Conservation (phyloP, 1,284 basidiomycete species). For the Rhodotorula sp. region DNA sequence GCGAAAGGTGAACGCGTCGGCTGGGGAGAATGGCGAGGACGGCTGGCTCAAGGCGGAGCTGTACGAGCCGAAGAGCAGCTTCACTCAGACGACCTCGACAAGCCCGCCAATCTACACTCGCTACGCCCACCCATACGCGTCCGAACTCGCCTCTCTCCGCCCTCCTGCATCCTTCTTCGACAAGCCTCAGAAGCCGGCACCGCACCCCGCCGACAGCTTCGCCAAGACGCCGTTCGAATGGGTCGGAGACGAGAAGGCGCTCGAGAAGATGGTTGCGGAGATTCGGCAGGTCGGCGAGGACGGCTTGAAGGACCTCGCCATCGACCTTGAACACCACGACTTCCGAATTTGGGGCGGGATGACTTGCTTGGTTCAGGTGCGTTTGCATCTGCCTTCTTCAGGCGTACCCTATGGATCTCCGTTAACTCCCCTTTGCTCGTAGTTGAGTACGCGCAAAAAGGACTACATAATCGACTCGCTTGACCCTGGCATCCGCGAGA, state of each 20-base stretch:
- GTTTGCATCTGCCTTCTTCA: background rate
- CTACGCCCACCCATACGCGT: conserved; percentile 38
- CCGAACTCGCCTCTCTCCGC: conserved; percentile 24
- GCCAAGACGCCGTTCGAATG: conserved; percentile 69
- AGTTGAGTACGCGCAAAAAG: conserved; percentile 72
- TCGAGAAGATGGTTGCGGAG: conserved; percentile 64
- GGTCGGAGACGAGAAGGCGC: conserved; percentile 61
- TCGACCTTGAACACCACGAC: conserved; percentile 92
- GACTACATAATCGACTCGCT: conserved; percentile 88
- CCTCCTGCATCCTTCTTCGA: conserved; percentile 49
- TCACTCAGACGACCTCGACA: conserved; percentile 16
- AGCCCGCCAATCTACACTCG: conserved; percentile 26
- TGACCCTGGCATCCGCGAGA: conserved; percentile 62
- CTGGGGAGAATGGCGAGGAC: background rate
- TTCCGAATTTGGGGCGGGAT: conserved; percentile 82
- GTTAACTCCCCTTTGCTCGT: background rate
- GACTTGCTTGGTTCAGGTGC: conserved; percentile 81
- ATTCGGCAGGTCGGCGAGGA: conserved; percentile 56
- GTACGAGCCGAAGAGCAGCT: conserved; percentile 20
- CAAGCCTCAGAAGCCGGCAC: conserved; percentile 2
- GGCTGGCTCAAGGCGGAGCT: conserved; percentile 23
- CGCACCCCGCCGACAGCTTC: conserved; percentile 54
- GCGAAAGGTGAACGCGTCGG: conserved; percentile 6
- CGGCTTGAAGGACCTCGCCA: conserved; percentile 72
- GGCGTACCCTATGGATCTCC: background rate